Conservation (phyloP, 1,284 basidiomycete species). For the Leccinum subatratum region DNA sequence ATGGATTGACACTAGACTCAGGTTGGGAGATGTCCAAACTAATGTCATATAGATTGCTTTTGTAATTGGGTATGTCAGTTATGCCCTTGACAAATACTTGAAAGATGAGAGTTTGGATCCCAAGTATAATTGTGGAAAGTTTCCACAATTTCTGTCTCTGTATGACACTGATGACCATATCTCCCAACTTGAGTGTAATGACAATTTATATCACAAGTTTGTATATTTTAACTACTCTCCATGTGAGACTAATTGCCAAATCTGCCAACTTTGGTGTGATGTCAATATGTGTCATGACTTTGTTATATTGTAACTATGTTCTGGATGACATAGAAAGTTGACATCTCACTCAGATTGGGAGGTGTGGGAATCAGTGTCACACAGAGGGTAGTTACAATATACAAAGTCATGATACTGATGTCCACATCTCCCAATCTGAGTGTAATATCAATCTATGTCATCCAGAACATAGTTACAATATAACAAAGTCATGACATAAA, state of each 20-base stretch:
- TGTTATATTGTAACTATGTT: not conserved
- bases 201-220: not conserved
- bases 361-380: not conserved
- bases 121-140: not conserved
- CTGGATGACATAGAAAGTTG: not conserved
- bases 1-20: not conserved
- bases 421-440: not conserved
- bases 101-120: not conserved
- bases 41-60: not conserved
- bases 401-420: not conserved
- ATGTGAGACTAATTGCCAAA: too few relatives aligned
- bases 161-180: not conserved
- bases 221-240: too few relatives aligned
- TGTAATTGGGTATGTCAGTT: not conserved
- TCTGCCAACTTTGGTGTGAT: too few relatives aligned
- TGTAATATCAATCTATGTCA: not conserved
- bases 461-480: not conserved
- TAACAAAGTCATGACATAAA: not conserved
- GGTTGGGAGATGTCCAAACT: not conserved
- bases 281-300: too few relatives aligned
- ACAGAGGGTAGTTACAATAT: too few relatives aligned
- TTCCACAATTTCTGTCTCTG: too few relatives aligned
- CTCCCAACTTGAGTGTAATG: not conserved
- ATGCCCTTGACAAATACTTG: not conserved
- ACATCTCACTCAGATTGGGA: not conserved